A percentile compares a stretch with the other conserved stretches of the same genome.
Conservation (phyloP, 1,139 yeast genomes). For the Eremothecium sinecaudum region DNA sequence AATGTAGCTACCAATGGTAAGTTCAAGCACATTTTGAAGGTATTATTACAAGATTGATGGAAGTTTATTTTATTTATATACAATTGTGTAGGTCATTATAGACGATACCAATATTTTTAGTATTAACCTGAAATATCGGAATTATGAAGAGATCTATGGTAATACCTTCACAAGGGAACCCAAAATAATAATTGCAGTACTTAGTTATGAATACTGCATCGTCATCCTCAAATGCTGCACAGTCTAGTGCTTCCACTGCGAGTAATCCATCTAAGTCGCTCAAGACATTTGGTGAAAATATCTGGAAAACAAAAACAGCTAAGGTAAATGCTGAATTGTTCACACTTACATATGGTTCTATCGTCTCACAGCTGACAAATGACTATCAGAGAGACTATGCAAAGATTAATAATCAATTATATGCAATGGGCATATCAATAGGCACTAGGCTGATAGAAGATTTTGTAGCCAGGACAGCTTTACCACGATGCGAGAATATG, state of each 20-base stretch:
- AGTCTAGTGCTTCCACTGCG: not conserved
- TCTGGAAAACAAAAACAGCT: slow-evolving; percentile 84
- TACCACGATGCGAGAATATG: slow-evolving; percentile 70
- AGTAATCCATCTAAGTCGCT: slow-evolving; percentile 14
- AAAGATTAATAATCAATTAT: slow-evolving; percentile 75
- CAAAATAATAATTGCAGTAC: too few relatives aligned
- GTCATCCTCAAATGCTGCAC: slow-evolving; percentile 2
- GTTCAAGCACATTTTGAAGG: slow-evolving; percentile 47
- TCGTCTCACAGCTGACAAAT: slow-evolving; percentile 85
- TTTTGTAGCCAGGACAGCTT: slow-evolving; percentile 76
- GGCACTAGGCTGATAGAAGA: slow-evolving; percentile 90
- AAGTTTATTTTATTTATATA: too few relatives aligned
- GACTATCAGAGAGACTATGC: slow-evolving; percentile 69
- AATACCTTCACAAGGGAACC: too few relatives aligned
- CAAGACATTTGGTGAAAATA: slow-evolving; percentile 69
- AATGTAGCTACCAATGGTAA: slow-evolving; percentile 71
- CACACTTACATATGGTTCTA: slow-evolving; percentile 86
- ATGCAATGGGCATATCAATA: slow-evolving; percentile 90
- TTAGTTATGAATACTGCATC: slow-evolving; percentile 1
- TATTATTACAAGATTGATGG: too few relatives aligned
- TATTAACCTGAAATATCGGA: too few relatives aligned
- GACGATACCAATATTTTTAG: too few relatives aligned
- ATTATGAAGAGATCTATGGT: too few relatives aligned
- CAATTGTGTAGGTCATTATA: too few relatives aligned
- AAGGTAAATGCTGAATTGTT: slow-evolving; percentile 89